phyloP scores from a whole-genome alignment of 192 early-diverging fungal species.

The Rhizophagus prolifer region DNA sequence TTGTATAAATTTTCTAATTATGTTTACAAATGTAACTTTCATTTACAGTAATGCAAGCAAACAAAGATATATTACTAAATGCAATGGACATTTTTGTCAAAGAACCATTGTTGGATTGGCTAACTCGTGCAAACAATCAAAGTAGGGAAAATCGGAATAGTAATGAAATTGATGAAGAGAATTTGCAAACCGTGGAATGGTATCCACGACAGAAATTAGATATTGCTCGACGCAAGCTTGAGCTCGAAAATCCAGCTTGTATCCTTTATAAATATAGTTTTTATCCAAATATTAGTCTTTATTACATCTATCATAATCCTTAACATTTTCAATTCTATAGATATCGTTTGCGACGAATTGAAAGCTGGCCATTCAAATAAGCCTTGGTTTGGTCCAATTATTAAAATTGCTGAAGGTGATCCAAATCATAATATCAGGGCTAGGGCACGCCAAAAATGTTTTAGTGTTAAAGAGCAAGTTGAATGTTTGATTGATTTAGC shows the following conservation, averaged over 20 bases:
- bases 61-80: conserved; percentile 67
- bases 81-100: conserved; percentile 80
- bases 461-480: conserved; percentile 62
- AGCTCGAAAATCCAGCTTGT: conserved; percentile 70
- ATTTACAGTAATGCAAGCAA: conserved; percentile 51
- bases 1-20: background rate
- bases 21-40: background rate
- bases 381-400: conserved; percentile 46
- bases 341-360: conserved; percentile 49
- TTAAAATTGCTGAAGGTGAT: conserved; percentile 54
- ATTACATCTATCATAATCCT: conserved; percentile 35
- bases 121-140: conserved; percentile 64
- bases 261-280: background rate
- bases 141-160: conserved; percentile 48
- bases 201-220: conserved; percentile 76
- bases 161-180: conserved; percentile 39
- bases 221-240: conserved; percentile 66
- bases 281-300: conserved; percentile 25
- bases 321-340: background rate
- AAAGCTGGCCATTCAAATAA: conserved; percentile 61
- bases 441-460: conserved; percentile 42
- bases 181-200: conserved; percentile 56
- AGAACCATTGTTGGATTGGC: conserved; percentile 82
- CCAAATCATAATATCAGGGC: conserved; percentile 46
- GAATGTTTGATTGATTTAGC: conserved; percentile 74